These are phyloP conservation scores for Pseudogymnoascus sp. DNA, from an alignment of 2,329 filamentous ascomycete species.

Conservation along the genomic window DNA sequence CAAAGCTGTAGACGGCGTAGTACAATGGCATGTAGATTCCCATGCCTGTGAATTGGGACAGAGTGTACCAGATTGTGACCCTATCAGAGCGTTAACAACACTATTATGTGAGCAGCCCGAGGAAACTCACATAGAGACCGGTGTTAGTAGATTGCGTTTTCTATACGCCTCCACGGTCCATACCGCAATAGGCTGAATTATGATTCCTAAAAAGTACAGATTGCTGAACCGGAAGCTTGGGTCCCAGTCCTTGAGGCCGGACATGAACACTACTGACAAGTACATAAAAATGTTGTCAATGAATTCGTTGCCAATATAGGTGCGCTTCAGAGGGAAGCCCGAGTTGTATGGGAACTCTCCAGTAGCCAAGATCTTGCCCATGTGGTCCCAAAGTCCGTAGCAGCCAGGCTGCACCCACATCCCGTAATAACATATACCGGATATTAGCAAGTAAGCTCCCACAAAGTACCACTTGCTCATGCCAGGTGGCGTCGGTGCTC, in stretches of 20 bases:
- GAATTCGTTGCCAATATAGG: background rate
- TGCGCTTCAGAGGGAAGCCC: background rate
- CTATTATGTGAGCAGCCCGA: background rate
- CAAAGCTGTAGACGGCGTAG: background rate
- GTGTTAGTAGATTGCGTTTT: background rate
- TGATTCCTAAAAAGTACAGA: background rate
- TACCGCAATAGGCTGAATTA: background rate
- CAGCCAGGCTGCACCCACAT: background rate
- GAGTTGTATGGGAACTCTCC: slow-evolving; percentile 7
- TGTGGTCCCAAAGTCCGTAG: background rate
- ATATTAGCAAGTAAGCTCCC: background rate
- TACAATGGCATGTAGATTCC: background rate
- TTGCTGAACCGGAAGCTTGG: background rate
- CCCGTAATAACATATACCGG: background rate
- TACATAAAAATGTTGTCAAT: slow-evolving; percentile 5
- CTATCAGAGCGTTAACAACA: background rate
- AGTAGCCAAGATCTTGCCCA: background rate
- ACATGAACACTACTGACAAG: slow-evolving; percentile 2
- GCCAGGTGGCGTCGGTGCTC: background rate
- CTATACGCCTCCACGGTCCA: slow-evolving; percentile 9
- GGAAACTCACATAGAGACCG: background rate
- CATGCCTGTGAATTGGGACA: background rate
- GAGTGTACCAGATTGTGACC: background rate
- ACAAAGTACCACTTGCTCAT: background rate
- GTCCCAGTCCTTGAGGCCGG: slow-evolving; percentile 5